Percentiles rank a stretch among this genome's conserved stretches.
These are phyloP conservation scores for Metschnikowia matae DNA, from an alignment of 805 yeast species.

Conservation along the genomic window DNA sequence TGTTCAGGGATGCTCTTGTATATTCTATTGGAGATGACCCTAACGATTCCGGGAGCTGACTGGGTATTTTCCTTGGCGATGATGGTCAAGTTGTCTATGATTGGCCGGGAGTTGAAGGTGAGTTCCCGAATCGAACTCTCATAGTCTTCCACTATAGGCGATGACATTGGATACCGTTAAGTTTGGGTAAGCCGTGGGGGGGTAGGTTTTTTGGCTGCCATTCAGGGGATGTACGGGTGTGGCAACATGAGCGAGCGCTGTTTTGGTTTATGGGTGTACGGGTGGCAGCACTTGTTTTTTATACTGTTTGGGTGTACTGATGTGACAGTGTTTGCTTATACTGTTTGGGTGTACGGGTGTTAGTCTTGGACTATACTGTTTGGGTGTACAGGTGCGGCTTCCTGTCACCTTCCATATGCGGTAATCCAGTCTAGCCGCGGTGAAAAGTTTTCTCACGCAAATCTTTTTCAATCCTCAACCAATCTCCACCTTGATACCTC, in stretches of 20 bases:
- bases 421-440: conserved; percentile 15
- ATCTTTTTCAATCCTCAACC: not conserved
- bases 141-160: conserved; percentile 49
- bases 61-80: conserved; percentile 82
- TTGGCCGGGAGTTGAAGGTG: conserved; percentile 86
- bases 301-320: too few relatives aligned
- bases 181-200: not conserved
- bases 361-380: too few relatives aligned
- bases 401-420: conserved; percentile 1
- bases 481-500: too few relatives aligned
- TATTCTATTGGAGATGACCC: conserved; percentile 71
- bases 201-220: conserved; percentile 2
- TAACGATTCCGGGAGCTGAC: conserved; percentile 72
- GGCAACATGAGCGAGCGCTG: not conserved
- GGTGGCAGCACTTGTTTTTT: too few relatives aligned
- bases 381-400: too few relatives aligned
- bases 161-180: conserved; percentile 6
- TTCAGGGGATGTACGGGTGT: conserved; percentile 2
- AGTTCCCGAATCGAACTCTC: conserved; percentile 66
- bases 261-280: not conserved
- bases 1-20: conserved; percentile 74
- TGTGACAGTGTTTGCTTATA: too few relatives aligned
- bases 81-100: conserved; percentile 76
- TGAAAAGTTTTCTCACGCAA: conserved; percentile 8
- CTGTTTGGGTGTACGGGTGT: too few relatives aligned